These are phyloP conservation scores for Byssochlamys sp. DNA, from an alignment of 2,329 filamentous ascomycete genomes.

Conservation along the genomic window DNA sequence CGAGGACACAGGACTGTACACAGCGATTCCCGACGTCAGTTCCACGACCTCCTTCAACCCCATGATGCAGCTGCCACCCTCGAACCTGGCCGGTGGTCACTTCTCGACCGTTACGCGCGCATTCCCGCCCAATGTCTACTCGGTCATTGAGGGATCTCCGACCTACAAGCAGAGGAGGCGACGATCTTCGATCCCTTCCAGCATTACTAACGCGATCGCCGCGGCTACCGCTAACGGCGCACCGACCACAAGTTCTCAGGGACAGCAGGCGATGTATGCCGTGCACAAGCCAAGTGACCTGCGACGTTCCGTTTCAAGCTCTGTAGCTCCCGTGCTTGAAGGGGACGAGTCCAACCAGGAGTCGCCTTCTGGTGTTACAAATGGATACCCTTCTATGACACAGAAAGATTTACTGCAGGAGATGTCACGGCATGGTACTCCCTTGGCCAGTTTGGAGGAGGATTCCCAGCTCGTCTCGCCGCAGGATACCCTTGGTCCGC, in stretches of 20 bases:
- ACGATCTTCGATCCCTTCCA: conserved; percentile 81
- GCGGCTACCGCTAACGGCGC: conserved; percentile 42
- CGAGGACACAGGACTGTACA: conserved; percentile 92
- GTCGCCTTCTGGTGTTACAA: conserved; percentile 67
- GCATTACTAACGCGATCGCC: conserved; percentile 61
- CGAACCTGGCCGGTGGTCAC: conserved; percentile 69
- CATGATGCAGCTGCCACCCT: conserved; percentile 82
- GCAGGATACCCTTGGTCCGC: conserved; percentile 58
- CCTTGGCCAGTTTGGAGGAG: conserved; percentile 72
- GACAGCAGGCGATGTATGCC: conserved; percentile 42
- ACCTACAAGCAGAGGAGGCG: conserved; percentile 96
- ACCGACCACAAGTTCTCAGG: conserved; percentile 29
- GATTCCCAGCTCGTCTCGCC: conserved; percentile 59
- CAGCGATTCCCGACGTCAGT: conserved; percentile 79
- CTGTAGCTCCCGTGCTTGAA: conserved; percentile 72
- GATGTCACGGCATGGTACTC: conserved; percentile 83
- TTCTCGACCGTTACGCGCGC: conserved; percentile 62
- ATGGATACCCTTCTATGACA: conserved; percentile 61
- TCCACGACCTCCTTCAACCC: conserved; percentile 67
- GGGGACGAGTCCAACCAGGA: conserved; percentile 68
- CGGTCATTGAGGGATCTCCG: conserved; percentile 91
- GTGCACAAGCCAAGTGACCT: conserved; percentile 79
- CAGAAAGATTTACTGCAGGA: conserved; percentile 68
- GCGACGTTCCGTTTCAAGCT: conserved; percentile 78
- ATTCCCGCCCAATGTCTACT: conserved; percentile 73